phyloP scores from a whole-genome alignment of 2,329 filamentous ascomycete genomes.

The Microdochium trichocladiopsis region DNA sequence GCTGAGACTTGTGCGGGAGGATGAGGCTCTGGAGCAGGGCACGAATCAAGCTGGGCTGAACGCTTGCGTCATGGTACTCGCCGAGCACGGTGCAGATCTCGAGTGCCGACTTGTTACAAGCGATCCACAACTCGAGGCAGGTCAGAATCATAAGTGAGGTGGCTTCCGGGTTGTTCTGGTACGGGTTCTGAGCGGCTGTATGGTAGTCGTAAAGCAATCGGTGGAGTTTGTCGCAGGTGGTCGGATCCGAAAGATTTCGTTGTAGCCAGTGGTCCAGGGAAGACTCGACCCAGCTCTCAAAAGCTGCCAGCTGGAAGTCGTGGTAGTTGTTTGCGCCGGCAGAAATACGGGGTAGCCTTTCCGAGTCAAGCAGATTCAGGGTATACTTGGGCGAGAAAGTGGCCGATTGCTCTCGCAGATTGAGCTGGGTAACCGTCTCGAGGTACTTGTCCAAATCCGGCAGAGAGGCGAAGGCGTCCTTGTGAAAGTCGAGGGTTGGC shows the following conservation, averaged over 20 bases:
- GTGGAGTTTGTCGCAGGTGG: constrained; percentile 19
- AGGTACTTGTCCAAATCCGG: constrained; percentile 5
- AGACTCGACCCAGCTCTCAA: constrained; percentile 41
- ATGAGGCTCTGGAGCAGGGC: constrained; percentile 34
- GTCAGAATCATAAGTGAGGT: constrained; percentile 49
- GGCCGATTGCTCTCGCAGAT: not conserved
- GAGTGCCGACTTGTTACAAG: constrained; percentile 40
- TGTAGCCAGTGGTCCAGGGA: not conserved
- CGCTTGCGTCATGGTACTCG: constrained; percentile 29
- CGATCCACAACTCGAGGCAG: constrained; percentile 51
- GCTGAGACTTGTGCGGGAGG: constrained; percentile 32
- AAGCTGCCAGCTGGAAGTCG: constrained; percentile 20
- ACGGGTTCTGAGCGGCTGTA: constrained; percentile 14
- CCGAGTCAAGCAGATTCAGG: constrained; percentile 1
- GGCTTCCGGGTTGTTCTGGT: constrained; percentile 32
- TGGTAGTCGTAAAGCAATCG: constrained; percentile 26
- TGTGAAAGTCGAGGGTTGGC: constrained; percentile 7
- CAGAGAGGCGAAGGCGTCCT: constrained; percentile 7
- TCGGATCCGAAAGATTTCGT: constrained; percentile 9
- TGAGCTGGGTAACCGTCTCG: not conserved
- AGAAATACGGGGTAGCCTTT: constrained; percentile 3
- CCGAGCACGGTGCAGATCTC: constrained; percentile 28
- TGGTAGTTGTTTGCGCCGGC: constrained; percentile 8
- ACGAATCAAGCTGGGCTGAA: constrained; percentile 23
- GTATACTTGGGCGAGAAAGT: not conserved